Conservation (phyloP, 805 yeast genomes). For the Ogataea sp. region DNA sequence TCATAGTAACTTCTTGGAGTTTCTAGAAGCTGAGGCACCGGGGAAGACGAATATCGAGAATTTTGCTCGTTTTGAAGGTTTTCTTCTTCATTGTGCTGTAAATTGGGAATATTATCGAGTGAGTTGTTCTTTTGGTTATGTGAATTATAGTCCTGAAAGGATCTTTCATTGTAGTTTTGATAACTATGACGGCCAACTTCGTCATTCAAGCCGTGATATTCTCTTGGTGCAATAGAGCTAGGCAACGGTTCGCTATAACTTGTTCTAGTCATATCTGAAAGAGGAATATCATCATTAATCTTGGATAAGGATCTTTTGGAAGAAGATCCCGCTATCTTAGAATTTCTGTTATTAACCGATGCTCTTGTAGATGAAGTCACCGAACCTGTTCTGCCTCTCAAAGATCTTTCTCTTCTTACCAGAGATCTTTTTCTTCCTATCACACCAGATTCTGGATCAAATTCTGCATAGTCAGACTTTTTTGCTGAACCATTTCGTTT, state of each 20-base stretch:
- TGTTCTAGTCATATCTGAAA: neutral
- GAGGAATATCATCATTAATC: constrained; percentile 1
- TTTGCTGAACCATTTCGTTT: neutral
- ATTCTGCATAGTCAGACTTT: constrained; percentile 3
- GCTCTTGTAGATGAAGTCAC: neutral
- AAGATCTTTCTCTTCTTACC: constrained; percentile 77
- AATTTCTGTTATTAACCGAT: neutral
- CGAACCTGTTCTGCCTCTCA: constrained; percentile 21
- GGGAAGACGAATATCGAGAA: no score
- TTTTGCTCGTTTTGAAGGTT: no score
- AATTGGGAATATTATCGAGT: neutral
- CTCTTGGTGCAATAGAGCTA: constrained; percentile 32
- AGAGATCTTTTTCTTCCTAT: constrained; percentile 56
- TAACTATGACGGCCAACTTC: constrained; percentile 26
- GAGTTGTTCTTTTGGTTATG: neutral
- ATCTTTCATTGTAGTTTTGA: constrained; percentile 5
- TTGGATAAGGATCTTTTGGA: constrained; percentile 8
- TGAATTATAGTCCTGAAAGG: neutral
- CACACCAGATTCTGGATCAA: constrained; percentile 25
- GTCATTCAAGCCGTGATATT: constrained; percentile 54
- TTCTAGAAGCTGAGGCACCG: no score
- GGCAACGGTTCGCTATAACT: neutral
- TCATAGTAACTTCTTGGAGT: no score
- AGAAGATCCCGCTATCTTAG: constrained; percentile 2
- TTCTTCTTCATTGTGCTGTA: neutral